Conservation (phyloP, 2,329 filamentous ascomycete species). For the Grosmannia huntii region DNA sequence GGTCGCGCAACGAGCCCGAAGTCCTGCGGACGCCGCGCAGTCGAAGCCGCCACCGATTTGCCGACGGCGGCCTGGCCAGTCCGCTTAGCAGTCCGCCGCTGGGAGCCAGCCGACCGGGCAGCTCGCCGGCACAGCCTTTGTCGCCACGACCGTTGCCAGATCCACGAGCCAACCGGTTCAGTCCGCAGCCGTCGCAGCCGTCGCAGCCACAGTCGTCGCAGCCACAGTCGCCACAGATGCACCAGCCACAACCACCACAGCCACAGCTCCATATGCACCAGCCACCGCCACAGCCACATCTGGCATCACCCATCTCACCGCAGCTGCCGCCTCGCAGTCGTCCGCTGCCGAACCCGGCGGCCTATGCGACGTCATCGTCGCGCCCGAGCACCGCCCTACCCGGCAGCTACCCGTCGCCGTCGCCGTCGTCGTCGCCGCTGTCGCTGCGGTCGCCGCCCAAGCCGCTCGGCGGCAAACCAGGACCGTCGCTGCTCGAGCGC, state of each 20-base stretch:
- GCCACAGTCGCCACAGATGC: constrained; percentile 9
- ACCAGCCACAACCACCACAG: constrained; percentile 2
- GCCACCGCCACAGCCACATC: neutral
- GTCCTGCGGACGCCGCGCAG: constrained; percentile 44
- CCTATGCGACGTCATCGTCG: neutral
- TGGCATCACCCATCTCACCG: neutral
- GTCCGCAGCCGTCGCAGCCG: constrained; percentile 9
- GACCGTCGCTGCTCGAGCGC: constrained; percentile 60
- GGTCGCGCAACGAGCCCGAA: constrained; percentile 51
- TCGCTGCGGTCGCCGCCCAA: neutral
- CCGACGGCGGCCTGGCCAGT: constrained; percentile 5
- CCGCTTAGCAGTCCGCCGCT: neutral
- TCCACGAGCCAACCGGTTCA: constrained; percentile 22
- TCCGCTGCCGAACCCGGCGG: neutral
- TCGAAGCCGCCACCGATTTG: constrained; percentile 20
- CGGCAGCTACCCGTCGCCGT: neutral
- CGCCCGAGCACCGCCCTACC: neutral
- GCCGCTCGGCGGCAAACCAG: constrained; percentile 34
- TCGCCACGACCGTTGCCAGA: constrained; percentile 32
- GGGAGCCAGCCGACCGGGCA: neutral
- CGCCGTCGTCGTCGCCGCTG: neutral
- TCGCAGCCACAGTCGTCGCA: constrained; percentile 12
- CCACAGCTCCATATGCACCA: too few relatives aligned
- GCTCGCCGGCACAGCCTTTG: constrained; percentile 6
- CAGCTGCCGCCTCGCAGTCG: neutral